phyloP scores from a whole-genome alignment of 352 stramenopile genomes.

The Phytopythium kandeliae region DNA sequence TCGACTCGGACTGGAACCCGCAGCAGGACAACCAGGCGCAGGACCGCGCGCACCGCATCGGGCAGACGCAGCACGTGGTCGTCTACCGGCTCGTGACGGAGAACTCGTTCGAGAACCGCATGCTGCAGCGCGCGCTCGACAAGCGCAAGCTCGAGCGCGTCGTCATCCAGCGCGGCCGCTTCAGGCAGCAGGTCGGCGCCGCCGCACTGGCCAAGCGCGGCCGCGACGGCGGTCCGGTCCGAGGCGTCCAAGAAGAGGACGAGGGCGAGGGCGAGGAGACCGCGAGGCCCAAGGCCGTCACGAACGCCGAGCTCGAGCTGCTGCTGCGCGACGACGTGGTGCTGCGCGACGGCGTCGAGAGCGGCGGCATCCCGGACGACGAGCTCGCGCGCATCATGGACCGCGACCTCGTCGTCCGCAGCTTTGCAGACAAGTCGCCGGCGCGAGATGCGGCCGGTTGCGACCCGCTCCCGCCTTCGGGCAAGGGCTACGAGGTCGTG shows the following conservation, averaged over 20 bases:
- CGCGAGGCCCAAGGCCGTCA: slow-evolving; percentile 27
- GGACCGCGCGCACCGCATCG: slow-evolving; percentile 88
- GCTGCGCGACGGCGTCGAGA: slow-evolving; percentile 65
- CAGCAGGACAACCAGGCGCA: slow-evolving; percentile 93
- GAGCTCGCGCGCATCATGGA: slow-evolving; percentile 66
- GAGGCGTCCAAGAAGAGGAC: too few relatives aligned
- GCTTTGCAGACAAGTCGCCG: too few relatives aligned
- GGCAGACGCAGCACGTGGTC: slow-evolving; percentile 85
- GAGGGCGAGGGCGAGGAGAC: slow-evolving; percentile 12
- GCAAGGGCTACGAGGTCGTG: slow-evolving; percentile 77
- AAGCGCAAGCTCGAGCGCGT: slow-evolving; percentile 90
- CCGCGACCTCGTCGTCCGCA: slow-evolving; percentile 65
- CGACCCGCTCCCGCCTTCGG: slow-evolving; percentile 38
- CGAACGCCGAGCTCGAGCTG: slow-evolving; percentile 68
- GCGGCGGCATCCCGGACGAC: slow-evolving; percentile 56
- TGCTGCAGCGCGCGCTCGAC: slow-evolving; percentile 88
- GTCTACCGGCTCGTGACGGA: slow-evolving; percentile 93
- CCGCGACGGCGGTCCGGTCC: too few relatives aligned
- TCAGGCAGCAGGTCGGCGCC: slow-evolving; percentile 38
- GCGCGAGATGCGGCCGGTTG: too few relatives aligned
- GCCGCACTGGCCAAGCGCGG: too few relatives aligned
- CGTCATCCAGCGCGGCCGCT: slow-evolving; percentile 83
- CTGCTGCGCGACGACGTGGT: slow-evolving; percentile 72
- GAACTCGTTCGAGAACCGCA: slow-evolving; percentile 93
- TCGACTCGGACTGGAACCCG: slow-evolving; percentile 99